These are phyloP conservation scores for barley (Hordeum vulgare) DNA, from an alignment of 176 grass and related monocot genomes.

Conservation along the genomic window DNA sequence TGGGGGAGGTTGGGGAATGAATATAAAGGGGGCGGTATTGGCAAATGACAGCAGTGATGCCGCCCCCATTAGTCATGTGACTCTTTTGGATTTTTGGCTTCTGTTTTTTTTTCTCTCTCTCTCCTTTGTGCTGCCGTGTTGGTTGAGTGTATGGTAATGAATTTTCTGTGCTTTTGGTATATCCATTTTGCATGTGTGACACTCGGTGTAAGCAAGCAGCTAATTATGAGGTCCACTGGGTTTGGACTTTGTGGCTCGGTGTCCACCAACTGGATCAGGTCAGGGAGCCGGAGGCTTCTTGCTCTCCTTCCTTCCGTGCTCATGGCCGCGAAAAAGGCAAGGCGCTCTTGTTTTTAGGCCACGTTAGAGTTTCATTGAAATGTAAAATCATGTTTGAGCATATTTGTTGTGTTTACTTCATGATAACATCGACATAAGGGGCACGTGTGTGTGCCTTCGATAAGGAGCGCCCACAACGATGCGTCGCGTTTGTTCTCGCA, in stretches of 20 bases:
- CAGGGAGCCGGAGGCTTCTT: neutral
- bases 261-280: slow-evolving; percentile 16
- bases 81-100: slow-evolving; percentile 27
- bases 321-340: neutral
- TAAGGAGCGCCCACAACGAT: too few relatives aligned
- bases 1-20: slow-evolving; percentile 25
- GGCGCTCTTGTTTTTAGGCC: neutral
- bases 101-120: neutral
- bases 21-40: slow-evolving; percentile 43
- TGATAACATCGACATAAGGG: too few relatives aligned
- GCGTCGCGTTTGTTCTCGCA: too few relatives aligned
- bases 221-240: slow-evolving; percentile 42
- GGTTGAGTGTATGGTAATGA: neutral
- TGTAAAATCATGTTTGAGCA: too few relatives aligned
- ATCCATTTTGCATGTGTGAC: slow-evolving; percentile 34
- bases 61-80: slow-evolving; percentile 26
- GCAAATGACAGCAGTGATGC: slow-evolving; percentile 15
- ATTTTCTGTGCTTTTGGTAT: neutral
- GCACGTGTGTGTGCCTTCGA: too few relatives aligned
- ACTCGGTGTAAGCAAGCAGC: slow-evolving; percentile 22
- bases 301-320: neutral
- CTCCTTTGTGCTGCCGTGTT: neutral
- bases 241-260: slow-evolving; percentile 29
- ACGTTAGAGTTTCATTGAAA: neutral
- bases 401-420: neutral